phyloP scores from a whole-genome alignment of 75 land plant species.

The Larix kaempferi region DNA sequence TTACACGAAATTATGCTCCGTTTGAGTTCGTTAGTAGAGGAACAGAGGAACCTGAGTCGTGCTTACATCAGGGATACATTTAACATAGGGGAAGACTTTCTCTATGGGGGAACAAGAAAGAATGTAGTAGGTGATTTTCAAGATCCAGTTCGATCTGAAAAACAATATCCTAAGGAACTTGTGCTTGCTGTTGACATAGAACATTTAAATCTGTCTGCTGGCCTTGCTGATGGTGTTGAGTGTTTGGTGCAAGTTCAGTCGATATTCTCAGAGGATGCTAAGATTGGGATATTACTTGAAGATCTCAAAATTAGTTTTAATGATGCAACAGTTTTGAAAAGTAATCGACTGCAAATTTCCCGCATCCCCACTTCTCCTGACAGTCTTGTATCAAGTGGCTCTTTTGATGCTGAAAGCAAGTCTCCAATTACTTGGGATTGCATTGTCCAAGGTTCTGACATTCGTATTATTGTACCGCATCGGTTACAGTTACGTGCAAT shows the following conservation, averaged over 20 bases:
- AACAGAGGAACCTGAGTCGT: slow-evolving; percentile 24
- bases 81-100: slow-evolving; percentile 1
- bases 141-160: slow-evolving; percentile 30
- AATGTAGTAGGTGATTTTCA: slow-evolving; percentile 15
- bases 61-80: slow-evolving; percentile 6
- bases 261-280: slow-evolving; percentile 94
- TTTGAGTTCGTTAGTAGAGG: slow-evolving; percentile 36
- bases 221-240: slow-evolving; percentile 93
- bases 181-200: slow-evolving; percentile 89
- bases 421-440: slow-evolving; percentile 63
- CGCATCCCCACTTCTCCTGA: slow-evolving; percentile 32
- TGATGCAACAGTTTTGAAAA: slow-evolving; percentile 6
- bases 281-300: slow-evolving; percentile 88
- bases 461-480: slow-evolving; percentile 84
- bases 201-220: slow-evolving; percentile 66
- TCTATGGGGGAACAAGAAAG: neutral
- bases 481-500: slow-evolving; percentile 78
- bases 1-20: slow-evolving; percentile 56
- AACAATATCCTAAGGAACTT: slow-evolving; percentile 47
- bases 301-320: slow-evolving; percentile 64
- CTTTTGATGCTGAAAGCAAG: no score
- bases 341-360: slow-evolving; percentile 51
- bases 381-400: no score
- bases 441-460: slow-evolving; percentile 78
- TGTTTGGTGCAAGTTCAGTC: slow-evolving; percentile 65